Evolutionary conservation across 371 early-diverging fungal species (phyloP).

Genomic region (Nosema bombycis): DNA sequence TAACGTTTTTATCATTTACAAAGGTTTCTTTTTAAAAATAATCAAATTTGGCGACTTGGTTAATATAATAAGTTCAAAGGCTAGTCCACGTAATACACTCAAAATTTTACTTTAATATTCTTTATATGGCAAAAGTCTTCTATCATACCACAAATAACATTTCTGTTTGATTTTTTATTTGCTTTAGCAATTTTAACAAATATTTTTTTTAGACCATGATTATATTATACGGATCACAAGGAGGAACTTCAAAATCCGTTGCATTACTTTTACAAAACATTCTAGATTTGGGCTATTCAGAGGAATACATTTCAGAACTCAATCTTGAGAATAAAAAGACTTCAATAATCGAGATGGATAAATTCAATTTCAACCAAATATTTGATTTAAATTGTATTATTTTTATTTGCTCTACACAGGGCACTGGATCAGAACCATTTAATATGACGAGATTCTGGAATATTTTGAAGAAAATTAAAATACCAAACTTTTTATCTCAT

Average conservation of each 20-base stretch:
- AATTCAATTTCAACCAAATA: constrained; percentile 32
- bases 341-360: constrained; percentile 23
- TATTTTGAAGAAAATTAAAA: constrained; percentile 36
- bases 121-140: no score
- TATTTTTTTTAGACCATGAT: constrained; percentile 20
- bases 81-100: no score
- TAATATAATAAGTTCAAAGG: no score
- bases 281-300: constrained; percentile 24
- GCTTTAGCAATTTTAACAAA: no score
- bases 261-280: constrained; percentile 41
- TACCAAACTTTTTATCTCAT: constrained; percentile 34
- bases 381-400: constrained; percentile 41
- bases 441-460: constrained; percentile 57
- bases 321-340: not conserved
- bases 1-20: no score
- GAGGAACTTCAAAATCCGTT: constrained; percentile 51
- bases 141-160: no score
- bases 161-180: no score
- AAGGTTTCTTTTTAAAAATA: no score
- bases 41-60: no score
- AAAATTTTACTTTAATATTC: no score
- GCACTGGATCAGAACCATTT: constrained; percentile 62
- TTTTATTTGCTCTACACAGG: constrained; percentile 64
- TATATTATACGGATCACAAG: constrained; percentile 60
- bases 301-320: not conserved